Conservation (phyloP, 2,329 filamentous ascomycete species). For the Alternaria rosae region DNA sequence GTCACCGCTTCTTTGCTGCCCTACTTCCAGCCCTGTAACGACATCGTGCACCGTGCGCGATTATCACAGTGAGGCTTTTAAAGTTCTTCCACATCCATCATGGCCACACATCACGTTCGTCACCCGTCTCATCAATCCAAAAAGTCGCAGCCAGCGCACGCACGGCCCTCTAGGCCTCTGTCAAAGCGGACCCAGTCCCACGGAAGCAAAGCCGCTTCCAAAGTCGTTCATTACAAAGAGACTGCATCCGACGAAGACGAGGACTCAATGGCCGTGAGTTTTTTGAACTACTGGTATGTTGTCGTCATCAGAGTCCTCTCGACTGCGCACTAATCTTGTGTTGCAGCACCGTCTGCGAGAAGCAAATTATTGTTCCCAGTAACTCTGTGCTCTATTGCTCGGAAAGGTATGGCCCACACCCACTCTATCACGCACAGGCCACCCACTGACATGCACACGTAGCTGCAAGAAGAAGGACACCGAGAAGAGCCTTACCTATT, state of each 20-base stretch:
- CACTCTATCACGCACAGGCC: neutral
- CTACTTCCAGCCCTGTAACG: constrained; percentile 35
- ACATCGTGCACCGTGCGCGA: constrained; percentile 42
- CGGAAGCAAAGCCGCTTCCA: constrained; percentile 37
- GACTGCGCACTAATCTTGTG: constrained; percentile 14
- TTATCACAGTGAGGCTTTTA: constrained; percentile 42
- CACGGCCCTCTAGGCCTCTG: constrained; percentile 43
- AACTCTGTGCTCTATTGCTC: constrained; percentile 70
- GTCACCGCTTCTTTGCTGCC: constrained; percentile 47
- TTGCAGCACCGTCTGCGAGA: constrained; percentile 68
- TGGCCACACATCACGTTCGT: constrained; percentile 45
- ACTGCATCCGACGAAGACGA: constrained; percentile 52
- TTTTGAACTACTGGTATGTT: constrained; percentile 61
- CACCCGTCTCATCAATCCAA: constrained; percentile 46
- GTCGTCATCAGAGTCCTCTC: neutral
- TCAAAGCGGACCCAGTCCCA: constrained; percentile 45
- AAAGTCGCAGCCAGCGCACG: constrained; percentile 45
- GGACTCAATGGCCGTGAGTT: constrained; percentile 60
- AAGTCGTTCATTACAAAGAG: constrained; percentile 35
- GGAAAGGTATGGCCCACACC: constrained; percentile 60
- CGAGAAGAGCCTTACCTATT: constrained; percentile 44
- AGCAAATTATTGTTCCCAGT: constrained; percentile 68
- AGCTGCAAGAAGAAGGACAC: constrained; percentile 59
- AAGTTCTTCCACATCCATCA: constrained; percentile 45
- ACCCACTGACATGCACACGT: constrained; percentile 21